Percentiles rank a stretch among this genome's conserved stretches.
These are phyloP conservation scores for Rhipidocladum racemiflorum DNA, from an alignment of 176 grass and related monocot species.

Conservation along the genomic window DNA sequence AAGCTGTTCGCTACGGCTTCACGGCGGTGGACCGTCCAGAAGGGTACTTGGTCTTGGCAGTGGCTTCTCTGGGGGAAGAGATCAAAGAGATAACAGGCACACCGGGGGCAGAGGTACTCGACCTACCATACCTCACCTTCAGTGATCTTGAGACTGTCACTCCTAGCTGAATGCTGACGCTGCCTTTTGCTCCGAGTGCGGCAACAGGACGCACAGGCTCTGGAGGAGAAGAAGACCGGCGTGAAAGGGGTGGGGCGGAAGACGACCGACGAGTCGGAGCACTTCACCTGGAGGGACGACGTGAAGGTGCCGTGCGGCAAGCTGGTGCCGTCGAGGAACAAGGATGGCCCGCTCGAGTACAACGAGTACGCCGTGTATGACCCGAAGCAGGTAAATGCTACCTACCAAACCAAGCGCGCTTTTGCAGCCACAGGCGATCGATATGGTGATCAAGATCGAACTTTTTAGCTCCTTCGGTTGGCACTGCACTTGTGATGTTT, in stretches of 20 bases:
- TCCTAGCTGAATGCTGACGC: background rate
- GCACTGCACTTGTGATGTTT: background rate
- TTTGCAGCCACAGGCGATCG: background rate
- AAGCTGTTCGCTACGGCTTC: conserved; percentile 72
- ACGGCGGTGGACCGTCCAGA: conserved; percentile 67
- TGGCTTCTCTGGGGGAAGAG: conserved; percentile 60
- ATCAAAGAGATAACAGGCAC: conserved; percentile 48
- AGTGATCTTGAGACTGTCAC: background rate
- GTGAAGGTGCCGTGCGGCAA: conserved; percentile 77
- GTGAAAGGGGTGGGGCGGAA: conserved; percentile 73
- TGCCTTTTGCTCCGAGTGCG: no score
- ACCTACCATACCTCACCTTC: no score
- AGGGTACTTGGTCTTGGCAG: conserved; percentile 62
- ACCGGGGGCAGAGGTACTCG: conserved; percentile 38
- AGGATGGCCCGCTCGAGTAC: conserved; percentile 65
- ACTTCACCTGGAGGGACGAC: conserved; percentile 68
- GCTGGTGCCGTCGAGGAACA: conserved; percentile 57
- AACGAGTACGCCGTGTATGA: conserved; percentile 80
- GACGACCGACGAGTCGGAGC: conserved; percentile 57
- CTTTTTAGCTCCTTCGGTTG: background rate
- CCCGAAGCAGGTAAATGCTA: conserved; percentile 56
- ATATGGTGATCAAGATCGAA: no score
- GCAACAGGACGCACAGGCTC: conserved; percentile 33
- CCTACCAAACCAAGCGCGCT: no score
- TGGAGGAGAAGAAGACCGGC: conserved; percentile 48